Base-by-base conservation (phyloP, 768 basidiomycete species). In the Jaapia argillacea region DNA sequence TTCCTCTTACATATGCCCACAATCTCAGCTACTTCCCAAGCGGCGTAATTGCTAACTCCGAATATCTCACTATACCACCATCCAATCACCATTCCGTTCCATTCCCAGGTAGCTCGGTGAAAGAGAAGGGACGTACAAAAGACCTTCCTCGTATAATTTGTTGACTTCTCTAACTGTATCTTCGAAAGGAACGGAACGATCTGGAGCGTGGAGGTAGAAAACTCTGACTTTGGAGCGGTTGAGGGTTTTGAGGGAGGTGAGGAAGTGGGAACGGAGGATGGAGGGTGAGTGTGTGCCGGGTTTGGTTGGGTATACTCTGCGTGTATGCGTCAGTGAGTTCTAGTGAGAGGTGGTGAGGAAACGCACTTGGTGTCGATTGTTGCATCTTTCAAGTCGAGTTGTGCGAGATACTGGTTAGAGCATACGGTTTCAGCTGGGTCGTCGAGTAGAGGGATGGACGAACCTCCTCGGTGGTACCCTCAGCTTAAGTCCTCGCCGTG, bases 11-110 rank as follows among this genome's bases (percentile, higher is more conserved):
- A 77, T 23, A 79, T 79, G 0, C 66, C 64, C 1, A 77, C 71
- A 21, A 80, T 66, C 50, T 79, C 77, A 2, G 76, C 75, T 28
- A 66, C 70, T 56, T 80, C 77, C 74, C 75, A 79, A 0, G 76
- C 68, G 1, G 57, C 45, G 33, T 64, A 81, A 55, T 81, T 81
- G 52, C 77, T 79, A 48, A 81, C 63, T 2, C 79, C 77, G 45
- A 81, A 74, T 16, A 69, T 66, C 46, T 77, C 72, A 52, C 72
- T 74, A 42, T 16, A n/a, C n/a, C n/a, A n/a, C n/a, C n/a, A n/a
- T n/a, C n/a, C n/a, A n/a, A n/a, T n/a, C n/a, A n/a, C n/a, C n/a
- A n/a, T n/a, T n/a, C n/a, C n/a, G n/a, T n/a, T n/a, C n/a, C n/a
- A n/a, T n/a, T n/a, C n/a, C n/a, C 10, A 33, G 31, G 16, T 16